These are phyloP conservation scores for Rhodamnia argentea DNA, from an alignment of 345 rosid species.

Conservation along the genomic window DNA sequence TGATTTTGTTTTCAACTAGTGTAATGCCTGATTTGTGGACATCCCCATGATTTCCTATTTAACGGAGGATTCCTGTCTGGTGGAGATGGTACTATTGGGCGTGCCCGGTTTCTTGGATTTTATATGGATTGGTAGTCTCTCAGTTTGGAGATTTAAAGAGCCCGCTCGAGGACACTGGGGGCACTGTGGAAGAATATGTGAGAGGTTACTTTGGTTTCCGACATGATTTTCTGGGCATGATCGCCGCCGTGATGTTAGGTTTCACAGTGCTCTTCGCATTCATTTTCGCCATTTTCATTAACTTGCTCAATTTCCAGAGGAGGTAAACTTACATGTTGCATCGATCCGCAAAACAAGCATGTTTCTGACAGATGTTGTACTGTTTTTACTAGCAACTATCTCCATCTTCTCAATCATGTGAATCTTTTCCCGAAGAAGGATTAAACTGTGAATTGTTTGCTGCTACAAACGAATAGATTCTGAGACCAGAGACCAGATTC, in stretches of 20 bases:
- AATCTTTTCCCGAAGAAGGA: background rate
- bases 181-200: constrained; percentile 5
- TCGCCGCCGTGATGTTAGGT: constrained; percentile 18
- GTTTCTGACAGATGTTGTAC: background rate
- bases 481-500: too few species aligned
- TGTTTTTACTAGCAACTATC: background rate
- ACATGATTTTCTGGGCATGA: constrained; percentile 23
- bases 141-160: constrained; percentile 15
- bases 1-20: too few species aligned
- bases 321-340: background rate
- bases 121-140: constrained; percentile 23
- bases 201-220: constrained; percentile 8
- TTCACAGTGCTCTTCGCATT: constrained; percentile 12
- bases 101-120: background rate
- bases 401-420: background rate
- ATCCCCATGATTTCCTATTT: too few species aligned
- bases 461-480: too few species aligned
- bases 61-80: too few species aligned
- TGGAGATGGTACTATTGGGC: too few species aligned
- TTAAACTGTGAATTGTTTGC: background rate
- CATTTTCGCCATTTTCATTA: constrained; percentile 12
- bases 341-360: background rate
- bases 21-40: too few species aligned
- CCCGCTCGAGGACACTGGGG: background rate
- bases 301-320: constrained; percentile 21